Conservation (phyloP, 2,329 filamentous ascomycete species). For the Madurella fahalii region DNA sequence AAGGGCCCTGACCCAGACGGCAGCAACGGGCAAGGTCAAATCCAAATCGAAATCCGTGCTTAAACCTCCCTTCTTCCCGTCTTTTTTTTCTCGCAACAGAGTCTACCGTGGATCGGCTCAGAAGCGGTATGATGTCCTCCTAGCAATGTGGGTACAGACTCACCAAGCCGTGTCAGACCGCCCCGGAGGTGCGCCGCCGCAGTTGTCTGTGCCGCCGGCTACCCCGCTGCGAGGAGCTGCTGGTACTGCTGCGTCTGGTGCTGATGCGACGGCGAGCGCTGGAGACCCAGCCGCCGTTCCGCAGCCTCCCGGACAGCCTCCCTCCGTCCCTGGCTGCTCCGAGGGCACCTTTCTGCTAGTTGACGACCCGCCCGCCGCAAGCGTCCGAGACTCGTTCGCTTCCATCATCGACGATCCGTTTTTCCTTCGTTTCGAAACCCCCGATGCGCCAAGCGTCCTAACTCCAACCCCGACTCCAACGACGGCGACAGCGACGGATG, state of each 20-base stretch:
- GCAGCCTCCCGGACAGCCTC: slow-evolving; percentile 8
- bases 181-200: slow-evolving; percentile 13
- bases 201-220: slow-evolving; percentile 16
- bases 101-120: neutral
- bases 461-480: slow-evolving; percentile 28
- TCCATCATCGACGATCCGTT: slow-evolving; percentile 55
- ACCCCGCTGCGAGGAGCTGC: slow-evolving; percentile 15
- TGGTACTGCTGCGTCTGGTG: neutral
- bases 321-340: slow-evolving; percentile 18
- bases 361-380: slow-evolving; percentile 25
- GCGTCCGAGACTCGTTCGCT: slow-evolving; percentile 45
- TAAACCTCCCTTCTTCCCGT: neutral
- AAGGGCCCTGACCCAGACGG: no score
- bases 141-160: slow-evolving; percentile 28
- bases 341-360: slow-evolving; percentile 25
- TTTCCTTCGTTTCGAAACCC: slow-evolving; percentile 45
- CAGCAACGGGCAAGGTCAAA: no score
- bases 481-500: slow-evolving; percentile 5
- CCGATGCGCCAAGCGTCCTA: slow-evolving; percentile 18
- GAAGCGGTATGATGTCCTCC: slow-evolving; percentile 21
- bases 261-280: slow-evolving; percentile 2
- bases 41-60: no score
- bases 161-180: slow-evolving; percentile 23
- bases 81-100: neutral
- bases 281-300: slow-evolving; percentile 9